A percentile compares a stretch with the other conserved stretches of the same genome.
Conservation (phyloP, 345 rosid genomes). For the Euphorbia pulcherrima region DNA sequence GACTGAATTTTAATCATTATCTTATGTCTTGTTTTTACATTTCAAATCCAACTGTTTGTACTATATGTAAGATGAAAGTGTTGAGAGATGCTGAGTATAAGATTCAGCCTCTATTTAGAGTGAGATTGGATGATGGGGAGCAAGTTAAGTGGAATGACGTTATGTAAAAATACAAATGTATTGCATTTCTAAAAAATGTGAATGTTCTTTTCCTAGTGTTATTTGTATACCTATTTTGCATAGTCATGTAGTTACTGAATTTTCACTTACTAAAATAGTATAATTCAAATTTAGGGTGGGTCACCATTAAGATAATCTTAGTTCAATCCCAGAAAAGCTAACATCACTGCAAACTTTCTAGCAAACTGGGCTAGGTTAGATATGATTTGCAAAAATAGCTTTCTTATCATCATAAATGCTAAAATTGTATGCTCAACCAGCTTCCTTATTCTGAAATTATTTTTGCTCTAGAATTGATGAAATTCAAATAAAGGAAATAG, state of each 20-base stretch:
- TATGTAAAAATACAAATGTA: neutral
- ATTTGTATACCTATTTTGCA: neutral
- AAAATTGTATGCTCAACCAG: neutral
- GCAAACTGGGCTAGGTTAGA: too few relatives aligned
- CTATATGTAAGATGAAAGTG: conserved; percentile 91
- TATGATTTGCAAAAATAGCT: neutral
- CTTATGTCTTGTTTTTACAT: conserved; percentile 13
- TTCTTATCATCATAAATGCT: neutral
- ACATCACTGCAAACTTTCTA: too few relatives aligned
- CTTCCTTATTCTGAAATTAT: neutral
- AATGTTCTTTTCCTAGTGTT: neutral
- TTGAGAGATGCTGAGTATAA: conserved; percentile 77
- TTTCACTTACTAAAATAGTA: neutral
- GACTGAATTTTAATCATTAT: neutral
- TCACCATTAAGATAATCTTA: too few relatives aligned
- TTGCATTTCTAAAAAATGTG: neutral
- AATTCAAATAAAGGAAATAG: neutral
- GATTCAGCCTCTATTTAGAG: conserved; percentile 79
- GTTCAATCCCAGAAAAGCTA: too few relatives aligned
- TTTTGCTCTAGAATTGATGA: neutral
- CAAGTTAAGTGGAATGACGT: conserved; percentile 50
- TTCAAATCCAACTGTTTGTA: conserved; percentile 62
- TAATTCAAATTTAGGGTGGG: neutral
- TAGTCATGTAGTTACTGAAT: too few relatives aligned
- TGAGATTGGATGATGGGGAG: conserved; percentile 69